Evolutionary conservation across 306 rosid species (phyloP), one percentile per base, ranked within the genome.

Genomic region (Cicer cuneatum): DNA sequence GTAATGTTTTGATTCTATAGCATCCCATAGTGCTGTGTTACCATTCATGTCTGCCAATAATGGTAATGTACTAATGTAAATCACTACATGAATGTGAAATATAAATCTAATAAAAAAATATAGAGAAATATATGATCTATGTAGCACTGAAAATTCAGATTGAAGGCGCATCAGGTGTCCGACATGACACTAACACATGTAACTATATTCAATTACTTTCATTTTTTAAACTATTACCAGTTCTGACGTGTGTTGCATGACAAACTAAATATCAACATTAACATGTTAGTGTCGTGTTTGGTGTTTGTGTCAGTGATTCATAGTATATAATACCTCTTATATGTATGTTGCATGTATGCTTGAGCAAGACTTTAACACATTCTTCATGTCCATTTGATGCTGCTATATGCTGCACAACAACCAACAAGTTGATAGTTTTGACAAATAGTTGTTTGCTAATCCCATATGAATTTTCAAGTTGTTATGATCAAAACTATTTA

Each of bases 11-110:
- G 94, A 84, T 75, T 78, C 81, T 78, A 91, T 84, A 16, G 94
- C 89, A 60, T 89, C 87, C 97, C 97, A 91, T 70, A 91, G 8
- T 63, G 97, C 94, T 14, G 97, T 89, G 90, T 87, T 78, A 4
- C 87, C 92, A 83, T 84, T 81, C 0, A 48, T 79, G 75, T 89
- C 97, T 91, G 92, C 46, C 74, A 77, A 74, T 52, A 66, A 81
- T 47, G 12, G 33, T 8, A 76, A 69, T 13, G 58, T 35, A 41
- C 33, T 8, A 76, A 69, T 13, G 58, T 35, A 41, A 52, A 37
- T 16, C 46, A 80, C 19, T 41, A 42, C 18, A 47, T 24, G 63
- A 48, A 74, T 38, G 42, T 14, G 12, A 63, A 57, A 12, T 72
- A 57, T 57, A 14, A 38, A 29, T n/a, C 9, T 0, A 29, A 1